Evolutionary conservation across 2,329 filamentous ascomycete genomes (phyloP), one percentile per base, ranked within the genome.

Genomic region (Orbilia blumenaviensis): DNA sequence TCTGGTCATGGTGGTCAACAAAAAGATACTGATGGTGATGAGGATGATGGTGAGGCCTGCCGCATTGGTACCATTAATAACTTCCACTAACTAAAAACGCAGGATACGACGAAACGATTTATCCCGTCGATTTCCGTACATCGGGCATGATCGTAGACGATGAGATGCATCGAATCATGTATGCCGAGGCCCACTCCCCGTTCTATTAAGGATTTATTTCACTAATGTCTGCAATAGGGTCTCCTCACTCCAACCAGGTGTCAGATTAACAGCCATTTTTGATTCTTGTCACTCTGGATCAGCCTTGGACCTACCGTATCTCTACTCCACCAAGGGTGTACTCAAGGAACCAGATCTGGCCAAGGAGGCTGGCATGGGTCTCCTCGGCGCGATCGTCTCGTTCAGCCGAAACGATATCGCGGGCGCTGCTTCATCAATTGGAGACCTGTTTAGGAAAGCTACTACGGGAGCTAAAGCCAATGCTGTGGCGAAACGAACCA

Each of bases 371-470:
- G 91, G 90, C 50, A 86, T 89, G 81, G 91, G 91, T 64, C 84
- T 93, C 77, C 85, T 93, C 74, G 87, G 88, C 77, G 88, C 79
- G 50, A 89, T 96, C 34, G 89, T 88, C 23, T 89, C 91, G 14
- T 97, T 96, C 83, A 90, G 92, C 61, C 88, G 90, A 79, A 94
- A 94, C 80, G 93, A 98, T 82, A 86, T 97, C 80, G 88, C 89
- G 73, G 89, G 92, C 78, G 93, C 97, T 83, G 89, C 93, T 29
- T 90, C 87, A 72, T 91, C 90, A 50, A 88, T 95, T n/a, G 89
- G 94, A 82, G 89, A 89, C 50, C 88, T 98, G 81, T 89, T 96
- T 84, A 97, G 97, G 86, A 92, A 93, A 82, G 93, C 93, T 16
- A 91, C 92, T 21, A 88, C 85, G 75, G 94, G 94, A 79, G 90